Conservation (phyloP, 2,329 filamentous ascomycete species). For the Fusarium pseudonygamai region DNA sequence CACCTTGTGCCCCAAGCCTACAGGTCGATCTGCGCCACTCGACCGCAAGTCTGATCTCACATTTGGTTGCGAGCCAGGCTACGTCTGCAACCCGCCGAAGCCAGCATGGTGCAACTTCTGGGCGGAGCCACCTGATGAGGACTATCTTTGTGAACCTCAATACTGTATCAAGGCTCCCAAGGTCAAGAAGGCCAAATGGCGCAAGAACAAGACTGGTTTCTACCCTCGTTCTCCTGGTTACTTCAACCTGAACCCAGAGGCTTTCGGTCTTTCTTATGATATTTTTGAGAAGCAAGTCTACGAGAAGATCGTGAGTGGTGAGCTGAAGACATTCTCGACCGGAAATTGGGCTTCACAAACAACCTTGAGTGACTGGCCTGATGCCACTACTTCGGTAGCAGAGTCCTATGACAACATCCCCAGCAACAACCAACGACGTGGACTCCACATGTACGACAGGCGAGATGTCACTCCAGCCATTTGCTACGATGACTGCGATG, state of each 20-base stretch:
- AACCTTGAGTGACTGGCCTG: slow-evolving; percentile 51
- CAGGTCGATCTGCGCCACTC: slow-evolving; percentile 48
- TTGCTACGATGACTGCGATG: slow-evolving; percentile 66
- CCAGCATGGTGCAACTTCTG: slow-evolving; percentile 62
- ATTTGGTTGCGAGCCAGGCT: slow-evolving; percentile 64
- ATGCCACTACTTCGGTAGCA: slow-evolving; percentile 26
- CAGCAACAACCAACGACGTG: slow-evolving; percentile 27
- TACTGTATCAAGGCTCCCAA: slow-evolving; percentile 57
- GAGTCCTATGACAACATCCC: slow-evolving; percentile 8
- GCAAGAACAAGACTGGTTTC: slow-evolving; percentile 56
- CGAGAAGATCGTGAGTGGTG: slow-evolving; percentile 48
- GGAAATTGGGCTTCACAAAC: slow-evolving; percentile 66
- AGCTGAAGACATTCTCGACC: slow-evolving; percentile 58
- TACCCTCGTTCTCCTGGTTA: slow-evolving; percentile 64
- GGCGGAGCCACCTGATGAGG: slow-evolving; percentile 55
- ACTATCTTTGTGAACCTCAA: slow-evolving; percentile 57
- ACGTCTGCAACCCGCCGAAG: slow-evolving; percentile 62
- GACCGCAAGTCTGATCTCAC: slow-evolving; percentile 54
- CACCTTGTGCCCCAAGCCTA: slow-evolving; percentile 57
- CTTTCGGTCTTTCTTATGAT: slow-evolving; percentile 70
- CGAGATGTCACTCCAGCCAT: slow-evolving; percentile 55
- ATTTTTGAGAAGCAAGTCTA: slow-evolving; percentile 64
- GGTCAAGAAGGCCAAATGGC: slow-evolving; percentile 53
- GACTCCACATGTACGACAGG: slow-evolving; percentile 47
- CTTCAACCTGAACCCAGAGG: slow-evolving; percentile 69